Percentiles rank a stretch among this genome's conserved stretches.
Conservation (phyloP, 192 early-diverging fungal genomes). For the Podila verticillata region DNA sequence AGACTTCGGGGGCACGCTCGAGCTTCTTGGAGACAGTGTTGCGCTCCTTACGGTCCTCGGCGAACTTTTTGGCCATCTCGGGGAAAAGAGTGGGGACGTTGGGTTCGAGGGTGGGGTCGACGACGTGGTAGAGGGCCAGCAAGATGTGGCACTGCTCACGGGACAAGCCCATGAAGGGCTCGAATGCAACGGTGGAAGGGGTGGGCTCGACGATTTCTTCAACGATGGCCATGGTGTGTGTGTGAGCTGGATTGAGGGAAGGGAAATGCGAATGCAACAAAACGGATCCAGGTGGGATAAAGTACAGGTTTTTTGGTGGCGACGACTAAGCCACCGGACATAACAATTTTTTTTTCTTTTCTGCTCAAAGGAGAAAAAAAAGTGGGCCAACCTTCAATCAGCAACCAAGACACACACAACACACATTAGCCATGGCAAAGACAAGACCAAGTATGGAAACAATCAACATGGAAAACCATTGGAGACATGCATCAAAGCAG, state of each 20-base stretch:
- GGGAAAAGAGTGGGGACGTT: constrained; percentile 59
- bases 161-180: constrained; percentile 57
- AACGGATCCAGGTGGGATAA: neutral
- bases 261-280: neutral
- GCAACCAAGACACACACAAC: neutral
- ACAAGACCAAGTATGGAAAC: constrained; percentile 8
- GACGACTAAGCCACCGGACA: neutral
- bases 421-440: neutral
- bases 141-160: constrained; percentile 59
- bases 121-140: constrained; percentile 59
- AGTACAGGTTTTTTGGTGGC: neutral
- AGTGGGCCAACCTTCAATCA: neutral
- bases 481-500: neutral
- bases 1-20: constrained; percentile 51
- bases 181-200: neutral
- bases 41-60: constrained; percentile 55
- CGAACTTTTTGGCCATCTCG: constrained; percentile 55
- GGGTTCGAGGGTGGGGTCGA: constrained; percentile 58
- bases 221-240: constrained; percentile 17
- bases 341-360: neutral
- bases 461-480: neutral
- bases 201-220: constrained; percentile 19
- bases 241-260: neutral
- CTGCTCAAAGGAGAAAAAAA: neutral
- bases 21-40: constrained; percentile 59